Conservation (phyloP, 345 rosid genomes). For the Salix exigua region DNA sequence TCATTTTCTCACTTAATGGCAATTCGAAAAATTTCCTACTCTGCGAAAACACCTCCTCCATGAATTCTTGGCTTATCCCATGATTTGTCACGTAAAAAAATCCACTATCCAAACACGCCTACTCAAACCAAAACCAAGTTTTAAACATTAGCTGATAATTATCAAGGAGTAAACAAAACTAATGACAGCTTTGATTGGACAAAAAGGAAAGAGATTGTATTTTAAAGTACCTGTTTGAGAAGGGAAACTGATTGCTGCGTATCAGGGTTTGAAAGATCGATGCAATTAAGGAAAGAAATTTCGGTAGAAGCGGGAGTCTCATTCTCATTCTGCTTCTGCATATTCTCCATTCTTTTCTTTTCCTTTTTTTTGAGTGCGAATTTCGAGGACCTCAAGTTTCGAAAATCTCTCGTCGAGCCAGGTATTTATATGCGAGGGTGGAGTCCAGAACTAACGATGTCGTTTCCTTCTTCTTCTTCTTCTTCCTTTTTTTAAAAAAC, state of each 20-base stretch:
- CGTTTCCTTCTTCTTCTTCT: neutral
- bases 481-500: too few species aligned
- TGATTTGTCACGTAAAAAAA: conserved; percentile 82
- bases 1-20: conserved; percentile 60
- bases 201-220: neutral
- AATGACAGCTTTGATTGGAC: too few species aligned
- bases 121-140: neutral
- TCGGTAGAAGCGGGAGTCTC: too few species aligned
- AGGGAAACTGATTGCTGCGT: conserved; percentile 36
- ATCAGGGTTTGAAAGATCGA: conserved; percentile 53
- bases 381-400: neutral
- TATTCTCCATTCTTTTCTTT: neutral
- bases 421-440: too few species aligned
- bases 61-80: conserved; percentile 61
- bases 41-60: conserved; percentile 54
- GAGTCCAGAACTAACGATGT: neutral
- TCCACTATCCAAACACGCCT: conserved; percentile 83
- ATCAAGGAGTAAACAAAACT: neutral
- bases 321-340: conserved; percentile 5
- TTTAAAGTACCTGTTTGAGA: conserved; percentile 49
- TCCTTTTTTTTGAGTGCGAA: neutral
- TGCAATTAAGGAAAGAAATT: conserved; percentile 47
- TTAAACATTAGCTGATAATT: neutral
- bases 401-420: neutral
- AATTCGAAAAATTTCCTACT: conserved; percentile 58